These are phyloP conservation scores for Termitomyces sp. DNA, from an alignment of 768 basidiomycete species.

Conservation along the genomic window DNA sequence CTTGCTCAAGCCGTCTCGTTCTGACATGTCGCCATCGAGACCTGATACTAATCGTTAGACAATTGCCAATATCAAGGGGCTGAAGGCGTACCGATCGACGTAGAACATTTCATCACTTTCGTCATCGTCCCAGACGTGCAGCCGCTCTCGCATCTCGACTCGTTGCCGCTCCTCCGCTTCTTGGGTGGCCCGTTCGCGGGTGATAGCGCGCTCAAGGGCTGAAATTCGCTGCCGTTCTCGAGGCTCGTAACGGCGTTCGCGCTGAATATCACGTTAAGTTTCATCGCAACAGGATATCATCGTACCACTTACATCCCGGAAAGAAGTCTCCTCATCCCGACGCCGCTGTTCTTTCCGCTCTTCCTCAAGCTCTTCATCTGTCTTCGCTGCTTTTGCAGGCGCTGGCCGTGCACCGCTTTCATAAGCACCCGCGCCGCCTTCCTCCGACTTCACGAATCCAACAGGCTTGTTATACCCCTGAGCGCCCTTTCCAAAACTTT, in stretches of 20 bases:
- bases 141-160: slow-evolving; percentile 72
- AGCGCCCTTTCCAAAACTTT: slow-evolving; percentile 62
- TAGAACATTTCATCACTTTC: slow-evolving; percentile 93
- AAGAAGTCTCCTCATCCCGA: slow-evolving; percentile 81
- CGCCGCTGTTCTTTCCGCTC: slow-evolving; percentile 74
- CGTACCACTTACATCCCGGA: slow-evolving; percentile 70
- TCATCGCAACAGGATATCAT: background rate
- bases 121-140: slow-evolving; percentile 92
- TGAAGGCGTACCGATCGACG: slow-evolving; percentile 69
- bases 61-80: background rate
- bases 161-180: slow-evolving; percentile 82
- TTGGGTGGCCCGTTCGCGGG: slow-evolving; percentile 65
- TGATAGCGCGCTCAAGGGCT: slow-evolving; percentile 71
- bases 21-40: slow-evolving; percentile 84
- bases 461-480: slow-evolving; percentile 81
- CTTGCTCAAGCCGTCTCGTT: slow-evolving; percentile 64
- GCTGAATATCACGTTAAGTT: slow-evolving; percentile 41
- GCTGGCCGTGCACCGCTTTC: slow-evolving; percentile 31
- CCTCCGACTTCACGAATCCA: slow-evolving; percentile 77
- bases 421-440: slow-evolving; percentile 24
- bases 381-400: slow-evolving; percentile 48
- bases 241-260: slow-evolving; percentile 91
- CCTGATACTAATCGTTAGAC: slow-evolving; percentile 35
- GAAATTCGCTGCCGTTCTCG: slow-evolving; percentile 83
- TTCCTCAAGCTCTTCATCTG: slow-evolving; percentile 87